phyloP scores from a whole-genome alignment of 1,139 yeast species.

The Lizanozyma gosingica region DNA sequence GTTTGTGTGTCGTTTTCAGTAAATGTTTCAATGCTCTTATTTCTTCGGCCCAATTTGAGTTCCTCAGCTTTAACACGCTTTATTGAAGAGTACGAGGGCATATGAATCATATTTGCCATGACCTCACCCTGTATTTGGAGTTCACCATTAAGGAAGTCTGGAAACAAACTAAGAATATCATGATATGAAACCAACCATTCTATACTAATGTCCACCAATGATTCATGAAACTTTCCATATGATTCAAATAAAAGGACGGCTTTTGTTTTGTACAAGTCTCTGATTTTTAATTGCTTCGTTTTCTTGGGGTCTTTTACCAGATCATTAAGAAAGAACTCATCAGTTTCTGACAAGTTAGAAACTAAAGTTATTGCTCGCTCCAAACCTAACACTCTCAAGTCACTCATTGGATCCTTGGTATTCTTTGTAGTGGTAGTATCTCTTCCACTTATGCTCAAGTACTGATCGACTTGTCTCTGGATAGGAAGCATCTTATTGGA shows the following conservation, averaged over 20 bases:
- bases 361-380: slow-evolving; percentile 28
- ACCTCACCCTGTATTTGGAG: background rate
- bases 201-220: slow-evolving; percentile 33
- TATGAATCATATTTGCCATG: background rate
- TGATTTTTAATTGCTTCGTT: slow-evolving; percentile 20
- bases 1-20: slow-evolving; percentile 13
- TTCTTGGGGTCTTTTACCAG: slow-evolving; percentile 14
- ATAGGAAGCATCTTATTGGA: slow-evolving; percentile 18
- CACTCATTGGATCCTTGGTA: slow-evolving; percentile 21
- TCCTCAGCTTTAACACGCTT: background rate
- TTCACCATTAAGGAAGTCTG: slow-evolving; percentile 30
- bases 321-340: slow-evolving; percentile 16
- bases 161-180: slow-evolving; percentile 29
- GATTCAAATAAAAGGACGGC: slow-evolving; percentile 26
- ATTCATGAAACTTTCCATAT: slow-evolving; percentile 29
- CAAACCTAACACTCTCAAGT: slow-evolving; percentile 25
- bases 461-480: slow-evolving; percentile 32
- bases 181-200: slow-evolving; percentile 33
- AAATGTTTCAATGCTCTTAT: background rate
- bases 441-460: slow-evolving; percentile 16
- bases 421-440: slow-evolving; percentile 7
- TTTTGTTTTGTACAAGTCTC: slow-evolving; percentile 26
- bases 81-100: background rate
- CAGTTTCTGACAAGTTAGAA: slow-evolving; percentile 15
- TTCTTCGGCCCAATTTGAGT: background rate